Base-by-base conservation (phyloP, 495 filamentous ascomycete genomes). In the Neurospora cerealis region DNA sequence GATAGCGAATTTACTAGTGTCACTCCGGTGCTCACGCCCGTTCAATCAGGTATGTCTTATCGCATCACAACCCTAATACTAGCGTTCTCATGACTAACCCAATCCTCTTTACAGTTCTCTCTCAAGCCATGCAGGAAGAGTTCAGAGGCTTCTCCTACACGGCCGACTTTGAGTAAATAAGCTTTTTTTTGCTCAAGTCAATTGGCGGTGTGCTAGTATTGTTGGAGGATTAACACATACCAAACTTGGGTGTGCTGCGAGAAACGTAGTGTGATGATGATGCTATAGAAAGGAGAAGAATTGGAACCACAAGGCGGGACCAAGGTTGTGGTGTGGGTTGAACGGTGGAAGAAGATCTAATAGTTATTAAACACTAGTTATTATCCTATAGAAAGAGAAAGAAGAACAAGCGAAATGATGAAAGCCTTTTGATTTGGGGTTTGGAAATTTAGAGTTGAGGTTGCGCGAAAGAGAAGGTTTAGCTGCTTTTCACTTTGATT, bases 51-150 rank as follows among this genome's bases (percentile, higher is more conserved):
- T 97, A 92, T 85, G 92, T 81, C 66, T 40, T 44, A 10, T 71
- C 34, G 2, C 21, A 28, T 28, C 2, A 15, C 0, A 28, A 60
- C 70, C 71, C 1, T 46, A 70, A n/a, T 19, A 66, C 71, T 39
- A 76, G 1, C 4, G 11, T 60, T 71, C 19, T 37, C n/a, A 17
- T 40, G 6, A 24, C 70, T 37, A 13, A 60, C 38, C 74, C 79
- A 71, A 78, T 78, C 76, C 80, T 71, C 69, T 71, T 32, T 74
- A 42, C 78, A 97, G 96, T 99, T 37, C 89, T 99, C 69, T 96
- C 96, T 11, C 95, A 98, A 86, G 92, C 94, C 24, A 98, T 98
- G 96, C 96, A 99, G 85, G 96, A 99, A 85, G 94, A 99, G 82
- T 99, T 99, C 93, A 91, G 96, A 69, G 96, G 96, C 75, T 99